Evolutionary conservation across 169 alveolate genomes (phyloP).

Genomic region (Plasmodium sp.): DNA sequence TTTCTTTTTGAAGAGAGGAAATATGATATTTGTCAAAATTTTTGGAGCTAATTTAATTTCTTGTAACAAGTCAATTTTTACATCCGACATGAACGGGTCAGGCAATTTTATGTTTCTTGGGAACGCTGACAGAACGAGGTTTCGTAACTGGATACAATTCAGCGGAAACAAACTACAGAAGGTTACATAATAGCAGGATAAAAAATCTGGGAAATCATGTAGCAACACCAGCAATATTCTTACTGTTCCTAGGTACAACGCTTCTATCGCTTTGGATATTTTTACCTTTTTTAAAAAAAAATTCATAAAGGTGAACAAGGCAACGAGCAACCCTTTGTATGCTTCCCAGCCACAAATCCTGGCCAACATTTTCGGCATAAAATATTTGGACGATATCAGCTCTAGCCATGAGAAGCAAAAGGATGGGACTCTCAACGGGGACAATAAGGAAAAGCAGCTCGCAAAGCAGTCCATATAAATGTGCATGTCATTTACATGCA

Average conservation of each 20-base stretch:
- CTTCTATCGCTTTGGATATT: slow-evolving; percentile 71
- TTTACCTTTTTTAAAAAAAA: slow-evolving; percentile 76
- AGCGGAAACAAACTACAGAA: slow-evolving; percentile 94
- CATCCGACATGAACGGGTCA: slow-evolving; percentile 92
- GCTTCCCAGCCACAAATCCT: slow-evolving; percentile 86
- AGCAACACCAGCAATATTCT: slow-evolving; percentile 91
- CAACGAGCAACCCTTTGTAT: slow-evolving; percentile 82
- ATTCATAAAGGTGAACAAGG: slow-evolving; percentile 81
- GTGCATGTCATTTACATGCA: slow-evolving; percentile 13
- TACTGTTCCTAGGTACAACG: slow-evolving; percentile 78
- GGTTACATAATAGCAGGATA: slow-evolving; percentile 93
- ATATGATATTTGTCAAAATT: slow-evolving; percentile 76
- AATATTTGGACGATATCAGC: slow-evolving; percentile 73
- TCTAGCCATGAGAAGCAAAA: slow-evolving; percentile 75
- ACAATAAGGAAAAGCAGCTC: slow-evolving; percentile 26
- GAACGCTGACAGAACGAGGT: slow-evolving; percentile 95
- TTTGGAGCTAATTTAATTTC: slow-evolving; percentile 91
- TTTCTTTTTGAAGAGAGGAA: slow-evolving; percentile 74
- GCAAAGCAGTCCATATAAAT: slow-evolving; percentile 66
- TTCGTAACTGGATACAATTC: slow-evolving; percentile 93
- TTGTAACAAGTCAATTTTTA: slow-evolving; percentile 91
- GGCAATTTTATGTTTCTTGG: slow-evolving; percentile 95
- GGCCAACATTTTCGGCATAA: slow-evolving; percentile 91
- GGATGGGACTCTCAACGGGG: slow-evolving; percentile 67
- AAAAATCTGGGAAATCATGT: slow-evolving; percentile 97